Evolutionary conservation across 371 early-diverging fungal species (phyloP).

Genomic region (Coemansia sp.): DNA sequence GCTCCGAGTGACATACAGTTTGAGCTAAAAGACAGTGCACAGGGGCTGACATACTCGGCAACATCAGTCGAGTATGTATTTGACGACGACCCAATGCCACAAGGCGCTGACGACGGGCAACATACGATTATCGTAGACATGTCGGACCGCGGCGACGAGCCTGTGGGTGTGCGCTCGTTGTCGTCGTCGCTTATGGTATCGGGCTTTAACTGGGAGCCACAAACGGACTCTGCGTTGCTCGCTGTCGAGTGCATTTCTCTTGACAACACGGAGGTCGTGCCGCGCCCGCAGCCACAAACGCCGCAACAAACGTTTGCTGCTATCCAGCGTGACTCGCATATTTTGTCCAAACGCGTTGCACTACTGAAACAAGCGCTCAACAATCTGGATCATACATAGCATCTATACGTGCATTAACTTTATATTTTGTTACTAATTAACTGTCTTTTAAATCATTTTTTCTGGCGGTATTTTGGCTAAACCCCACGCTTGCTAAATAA

Average conservation of each 20-base stretch:
- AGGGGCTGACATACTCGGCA: constrained; percentile 31
- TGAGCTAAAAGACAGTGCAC: constrained; percentile 22
- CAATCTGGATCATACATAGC: constrained; percentile 1
- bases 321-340: constrained; percentile 33
- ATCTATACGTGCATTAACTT: neutral
- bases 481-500: neutral
- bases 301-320: constrained; percentile 10
- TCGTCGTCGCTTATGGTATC: constrained; percentile 35
- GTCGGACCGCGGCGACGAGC: constrained; percentile 18
- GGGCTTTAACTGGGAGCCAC: constrained; percentile 23
- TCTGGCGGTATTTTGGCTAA: too few relatives aligned
- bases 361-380: constrained; percentile 17
- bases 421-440: neutral
- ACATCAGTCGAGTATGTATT: constrained; percentile 19
- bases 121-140: constrained; percentile 33
- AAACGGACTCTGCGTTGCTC: neutral
- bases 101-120: constrained; percentile 18
- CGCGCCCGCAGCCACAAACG: neutral
- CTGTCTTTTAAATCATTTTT: too few relatives aligned
- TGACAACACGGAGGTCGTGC: neutral
- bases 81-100: constrained; percentile 37
- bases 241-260: constrained; percentile 7
- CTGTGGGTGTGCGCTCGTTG: constrained; percentile 22
- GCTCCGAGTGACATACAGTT: constrained; percentile 9
- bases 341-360: constrained; percentile 23